Evolutionary conservation across 1,139 yeast species (phyloP).

Genomic region (Nakaseomyces nivariensis): DNA sequence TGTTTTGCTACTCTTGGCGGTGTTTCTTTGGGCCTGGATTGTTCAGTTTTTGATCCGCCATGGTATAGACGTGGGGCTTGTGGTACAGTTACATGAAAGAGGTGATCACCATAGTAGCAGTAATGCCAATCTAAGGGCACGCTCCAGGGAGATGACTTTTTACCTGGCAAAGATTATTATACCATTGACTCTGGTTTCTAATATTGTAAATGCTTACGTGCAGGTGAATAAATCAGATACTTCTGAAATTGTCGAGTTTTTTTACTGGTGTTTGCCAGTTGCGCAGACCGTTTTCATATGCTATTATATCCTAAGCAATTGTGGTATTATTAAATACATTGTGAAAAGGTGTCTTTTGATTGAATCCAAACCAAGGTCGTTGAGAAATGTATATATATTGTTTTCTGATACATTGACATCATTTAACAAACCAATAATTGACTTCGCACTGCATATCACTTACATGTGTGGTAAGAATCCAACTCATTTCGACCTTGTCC

Average conservation of each 20-base stretch:
- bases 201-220: background rate
- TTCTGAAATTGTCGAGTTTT: constrained; percentile 6
- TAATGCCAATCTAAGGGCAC: background rate
- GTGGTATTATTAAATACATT: constrained; percentile 37
- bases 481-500: constrained; percentile 27
- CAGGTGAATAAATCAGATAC: background rate
- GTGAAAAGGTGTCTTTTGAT: constrained; percentile 37
- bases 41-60: constrained; percentile 29
- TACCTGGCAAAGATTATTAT: constrained; percentile 25
- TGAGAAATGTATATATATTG: constrained; percentile 72
- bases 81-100: background rate
- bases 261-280: constrained; percentile 29
- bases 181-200: constrained; percentile 7
- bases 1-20: constrained; percentile 35
- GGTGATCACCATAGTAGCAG: background rate
- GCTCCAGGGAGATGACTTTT: constrained; percentile 6
- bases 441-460: constrained; percentile 44
- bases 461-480: constrained; percentile 20
- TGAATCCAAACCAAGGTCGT: constrained; percentile 50
- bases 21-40: constrained; percentile 43
- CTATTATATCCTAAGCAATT: constrained; percentile 20
- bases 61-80: constrained; percentile 32
- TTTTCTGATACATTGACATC: constrained; percentile 77
- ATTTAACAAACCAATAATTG: constrained; percentile 65
- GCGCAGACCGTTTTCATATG: constrained; percentile 26